Base-by-base conservation (phyloP, 305 asterid genomes). In the Ilex paraguariensis region DNA sequence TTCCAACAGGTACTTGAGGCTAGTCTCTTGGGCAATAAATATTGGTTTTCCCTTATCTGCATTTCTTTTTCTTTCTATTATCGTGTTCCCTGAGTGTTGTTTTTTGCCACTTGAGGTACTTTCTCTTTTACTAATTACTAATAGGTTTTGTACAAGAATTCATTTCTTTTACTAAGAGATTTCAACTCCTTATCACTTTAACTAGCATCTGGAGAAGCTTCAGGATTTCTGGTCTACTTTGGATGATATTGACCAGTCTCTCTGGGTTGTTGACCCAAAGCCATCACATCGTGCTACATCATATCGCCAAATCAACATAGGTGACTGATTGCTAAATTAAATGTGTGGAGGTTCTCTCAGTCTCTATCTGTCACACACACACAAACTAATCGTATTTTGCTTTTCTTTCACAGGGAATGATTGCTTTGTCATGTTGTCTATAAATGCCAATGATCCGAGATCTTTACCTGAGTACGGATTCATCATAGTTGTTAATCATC, bases 161-260 rank as follows among this genome's bases (percentile, higher is more conserved):
- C 59, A 15, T 7, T 48, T 3, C 12, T 10, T 66, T 21, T 36
- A 58, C 7, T 39, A 17, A 28, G 32, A 33, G 57, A 21, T 46
- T 42, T 7, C 31, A 40, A 63, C 50, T 40, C 59, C 15, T 54
- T 46, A 52, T 60, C 70, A 40, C 66, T 64, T 31, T 68, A 55
- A 57, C 7, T 73, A 90, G 97, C 97, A 87, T 67, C 73, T 90
- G 60, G 78, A 79, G 64, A 77, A 77, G 81, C 86, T 87, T 77
- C 95, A 87, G 64, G 82, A 75, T 10, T 84, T 87, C 67, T 87
- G 95, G 97, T 80, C 82, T 53, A 73, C 76, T 50, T 53, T 85
- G 73, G 90, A 83, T 70, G 87, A 84, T 55, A 87, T 90, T 64
- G 96, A 87, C 70, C 78, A 30, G 73, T 80, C 79, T 68, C 78